Conservation (phyloP, 495 filamentous ascomycete species). For the Staphylotrichum longicolle region DNA sequence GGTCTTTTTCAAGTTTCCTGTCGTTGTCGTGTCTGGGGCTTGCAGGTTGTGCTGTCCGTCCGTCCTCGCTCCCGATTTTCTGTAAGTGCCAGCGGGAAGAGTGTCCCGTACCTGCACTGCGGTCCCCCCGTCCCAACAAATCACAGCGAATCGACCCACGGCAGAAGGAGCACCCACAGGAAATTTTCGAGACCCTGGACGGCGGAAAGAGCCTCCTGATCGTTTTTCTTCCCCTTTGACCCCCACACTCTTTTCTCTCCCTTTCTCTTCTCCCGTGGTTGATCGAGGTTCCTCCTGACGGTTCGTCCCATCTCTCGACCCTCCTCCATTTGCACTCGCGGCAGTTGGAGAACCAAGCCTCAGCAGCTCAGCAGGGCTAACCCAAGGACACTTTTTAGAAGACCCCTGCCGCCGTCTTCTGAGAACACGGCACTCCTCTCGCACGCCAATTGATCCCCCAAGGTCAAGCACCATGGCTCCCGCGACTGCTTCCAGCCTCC, state of each 20-base stretch:
- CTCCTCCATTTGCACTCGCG: neutral
- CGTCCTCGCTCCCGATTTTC: too few relatives aligned
- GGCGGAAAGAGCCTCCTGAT: slow-evolving; percentile 7
- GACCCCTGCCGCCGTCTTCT: too few relatives aligned
- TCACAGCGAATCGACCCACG: slow-evolving; percentile 31
- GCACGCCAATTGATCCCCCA: slow-evolving; percentile 13
- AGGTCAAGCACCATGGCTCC: slow-evolving; percentile 39
- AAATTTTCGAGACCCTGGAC: slow-evolving; percentile 25
- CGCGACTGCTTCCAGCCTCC: slow-evolving; percentile 35
- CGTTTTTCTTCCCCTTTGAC: slow-evolving; percentile 1
- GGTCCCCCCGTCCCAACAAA: slow-evolving; percentile 27
- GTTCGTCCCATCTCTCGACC: neutral
- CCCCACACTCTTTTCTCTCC: slow-evolving; percentile 2
- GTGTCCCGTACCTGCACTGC: neutral
- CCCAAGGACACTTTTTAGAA: neutral
- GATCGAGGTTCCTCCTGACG: slow-evolving; percentile 18
- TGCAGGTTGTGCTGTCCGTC: too few relatives aligned
- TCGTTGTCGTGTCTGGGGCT: too few relatives aligned
- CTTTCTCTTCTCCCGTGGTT: slow-evolving; percentile 11
- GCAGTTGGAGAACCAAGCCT: too few relatives aligned
- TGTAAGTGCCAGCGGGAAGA: neutral
- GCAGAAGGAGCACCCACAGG: slow-evolving; percentile 18
- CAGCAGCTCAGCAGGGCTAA: neutral
- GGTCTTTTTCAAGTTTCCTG: neutral
- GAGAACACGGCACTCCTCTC: slow-evolving; percentile 8